These are phyloP conservation scores for Cyamopsis tetragonoloba DNA, from an alignment of 306 rosid genomes.

Conservation along the genomic window DNA sequence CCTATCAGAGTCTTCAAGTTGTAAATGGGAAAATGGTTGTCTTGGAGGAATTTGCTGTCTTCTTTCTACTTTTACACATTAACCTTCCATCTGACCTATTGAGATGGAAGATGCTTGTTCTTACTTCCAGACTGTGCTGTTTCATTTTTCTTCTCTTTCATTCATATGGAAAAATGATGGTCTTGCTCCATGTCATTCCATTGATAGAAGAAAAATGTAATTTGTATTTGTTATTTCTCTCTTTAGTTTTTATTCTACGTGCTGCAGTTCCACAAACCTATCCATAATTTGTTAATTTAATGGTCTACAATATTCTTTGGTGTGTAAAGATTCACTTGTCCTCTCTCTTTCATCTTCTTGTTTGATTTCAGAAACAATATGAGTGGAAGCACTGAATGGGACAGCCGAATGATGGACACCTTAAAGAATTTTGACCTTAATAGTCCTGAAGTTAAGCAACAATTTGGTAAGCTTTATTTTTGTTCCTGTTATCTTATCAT, in stretches of 20 bases:
- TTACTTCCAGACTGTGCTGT: not conserved
- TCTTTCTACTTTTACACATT: not conserved
- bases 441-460: constrained; percentile 96
- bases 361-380: constrained; percentile 63
- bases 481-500: not conserved
- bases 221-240: constrained; percentile 7
- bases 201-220: not conserved
- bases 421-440: constrained; percentile 89
- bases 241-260: not conserved
- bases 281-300: constrained; percentile 1
- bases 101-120: not conserved
- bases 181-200: not conserved
- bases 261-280: constrained; percentile 20
- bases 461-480: constrained; percentile 64
- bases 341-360: not conserved
- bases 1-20: not conserved
- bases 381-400: constrained; percentile 87
- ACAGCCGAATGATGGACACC: constrained; percentile 79
- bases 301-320: constrained; percentile 1
- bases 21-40: not conserved
- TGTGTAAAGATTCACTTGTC: not conserved
- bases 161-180: too few relatives aligned
- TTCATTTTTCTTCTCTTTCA: not conserved
- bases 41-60: not conserved
- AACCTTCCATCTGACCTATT: not conserved